Base-by-base conservation (phyloP, 306 rosid species). In the Bauhinia variegata region DNA sequence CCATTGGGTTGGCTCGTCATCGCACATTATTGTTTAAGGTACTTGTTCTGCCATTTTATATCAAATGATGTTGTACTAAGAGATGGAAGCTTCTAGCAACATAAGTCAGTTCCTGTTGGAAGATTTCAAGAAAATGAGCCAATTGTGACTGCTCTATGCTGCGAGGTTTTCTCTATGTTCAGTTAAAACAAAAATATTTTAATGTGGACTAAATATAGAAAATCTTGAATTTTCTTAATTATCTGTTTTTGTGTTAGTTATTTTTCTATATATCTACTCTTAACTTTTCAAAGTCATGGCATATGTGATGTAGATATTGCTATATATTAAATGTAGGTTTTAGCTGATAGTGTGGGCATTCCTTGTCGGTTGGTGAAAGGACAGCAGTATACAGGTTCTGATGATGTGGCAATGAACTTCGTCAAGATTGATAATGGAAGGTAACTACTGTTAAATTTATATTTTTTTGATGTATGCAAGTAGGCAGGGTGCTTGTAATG, bases 11-110 rank as follows among this genome's bases (percentile, higher is more conserved):
- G 87, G 97, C 96, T 57, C 89, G 99, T 54, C 99, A 93, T 80
- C 99, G 99, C 28, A 97, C 99, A 30, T 90, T 93, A 82, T 75
- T 93, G 76, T 90, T 90, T 78, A 93, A 93, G 99, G 99, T 93
- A 76, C 63, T 43, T 71, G 51, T 66, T 49, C 52, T 46, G 32
- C 49, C 17, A 47, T 36, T 64, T 23, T 46, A 50, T 34, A 57
- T 39, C 55, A 30, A 32, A 11, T n/a, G 56, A 39, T 4, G 30
- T 4, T 5, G 32, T 2, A 19, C 44, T 46, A 12, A 3, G 10
- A 41, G 23, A 4, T n/a, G 53, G 67, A 36, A 62, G 16, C 10
- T 11, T 42, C 17, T 8, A 38, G 52, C 56, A 60, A 32, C 48
- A 53, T 1, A 15, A 41, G 23, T n/a, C 28, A 63, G n/a, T 60